Base-by-base conservation (phyloP, 768 basidiomycete genomes). In the Pleurotus djamor region DNA sequence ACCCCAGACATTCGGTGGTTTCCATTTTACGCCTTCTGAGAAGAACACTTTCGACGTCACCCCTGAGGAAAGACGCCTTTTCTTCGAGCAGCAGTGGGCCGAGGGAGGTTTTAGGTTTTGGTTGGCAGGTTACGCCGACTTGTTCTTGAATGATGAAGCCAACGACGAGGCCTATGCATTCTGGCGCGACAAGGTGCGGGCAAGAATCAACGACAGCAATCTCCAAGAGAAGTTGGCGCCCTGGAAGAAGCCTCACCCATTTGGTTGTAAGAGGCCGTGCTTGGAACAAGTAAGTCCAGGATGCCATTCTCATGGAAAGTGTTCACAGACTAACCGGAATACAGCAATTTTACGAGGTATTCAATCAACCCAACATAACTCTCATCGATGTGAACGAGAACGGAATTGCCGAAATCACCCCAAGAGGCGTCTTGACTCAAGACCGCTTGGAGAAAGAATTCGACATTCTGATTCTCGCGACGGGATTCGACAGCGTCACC, bases 141-240 rank as follows among this genome's bases (percentile, higher is more conserved):
- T 61, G 14, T 59, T 66, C 28, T n/a, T 32, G 4, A 58, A 67
- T n/a, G 44, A 64, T 44, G 52, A 59, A 14, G 65, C 63, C 4
- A 69, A 71, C 51, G 63, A 62, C 12, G 64, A 61, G 44, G 64
- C 59, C 4, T 69, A 71, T 54, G 51, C 34, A 21, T 71, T 68
- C 37, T 71, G 68, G 70, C 60, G 65, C 48, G 60, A 65, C 51
- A 68, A 66, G 55, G 66, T 67, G 2, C 48, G 59, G 3, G 61
- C 49, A 28, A 61, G 70, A 14, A 34, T 69, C 4, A 50, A 61
- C 12, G 63, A 68, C 36, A 52, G 57, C 14, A 61, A 59, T 45
- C 64, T 66, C 62, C 60, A 61, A 50, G 66, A 67, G 16, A 67
- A 64, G 43, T 64, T 71, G 4, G 70, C 67, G 1, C 68, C 70